Evolutionary conservation across 768 basidiomycete species (phyloP).

Genomic region (Lentinula guzmanii): DNA sequence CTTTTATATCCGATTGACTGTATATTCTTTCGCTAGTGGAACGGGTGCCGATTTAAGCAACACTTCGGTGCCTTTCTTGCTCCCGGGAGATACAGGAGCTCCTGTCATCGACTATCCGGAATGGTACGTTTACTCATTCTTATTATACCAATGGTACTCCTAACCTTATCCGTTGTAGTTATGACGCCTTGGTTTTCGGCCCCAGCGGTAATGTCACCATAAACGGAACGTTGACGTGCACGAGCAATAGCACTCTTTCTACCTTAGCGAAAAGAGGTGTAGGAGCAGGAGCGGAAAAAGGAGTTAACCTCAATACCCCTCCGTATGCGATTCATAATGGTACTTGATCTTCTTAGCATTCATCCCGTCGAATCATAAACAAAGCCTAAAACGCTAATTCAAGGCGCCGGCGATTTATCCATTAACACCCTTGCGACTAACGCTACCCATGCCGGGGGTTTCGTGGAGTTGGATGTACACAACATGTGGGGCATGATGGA

Average conservation of each 20-base stretch:
- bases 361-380: not conserved
- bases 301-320: slow-evolving; percentile 48
- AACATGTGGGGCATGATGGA: slow-evolving; percentile 72
- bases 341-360: slow-evolving; percentile 15
- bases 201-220: slow-evolving; percentile 73
- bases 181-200: slow-evolving; percentile 55
- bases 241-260: slow-evolving; percentile 9
- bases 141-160: not conserved
- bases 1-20: not conserved
- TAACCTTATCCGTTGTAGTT: slow-evolving; percentile 30
- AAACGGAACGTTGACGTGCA: slow-evolving; percentile 56
- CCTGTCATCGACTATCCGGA: slow-evolving; percentile 59
- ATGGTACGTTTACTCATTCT: slow-evolving; percentile 35
- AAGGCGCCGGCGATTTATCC: slow-evolving; percentile 49
- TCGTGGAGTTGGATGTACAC: slow-evolving; percentile 61
- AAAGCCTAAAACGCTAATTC: not conserved
- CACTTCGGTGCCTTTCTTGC: slow-evolving; percentile 45
- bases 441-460: slow-evolving; percentile 60
- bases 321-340: slow-evolving; percentile 74
- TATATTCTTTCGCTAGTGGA: slow-evolving; percentile 32
- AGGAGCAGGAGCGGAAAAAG: slow-evolving; percentile 42
- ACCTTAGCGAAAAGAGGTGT: slow-evolving; percentile 35
- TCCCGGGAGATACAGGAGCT: slow-evolving; percentile 53
- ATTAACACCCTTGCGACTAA: slow-evolving; percentile 60
- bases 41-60: slow-evolving; percentile 51